Base-by-base conservation (phyloP, 257 asterid genomes). In the Solanum boliviense region DNA sequence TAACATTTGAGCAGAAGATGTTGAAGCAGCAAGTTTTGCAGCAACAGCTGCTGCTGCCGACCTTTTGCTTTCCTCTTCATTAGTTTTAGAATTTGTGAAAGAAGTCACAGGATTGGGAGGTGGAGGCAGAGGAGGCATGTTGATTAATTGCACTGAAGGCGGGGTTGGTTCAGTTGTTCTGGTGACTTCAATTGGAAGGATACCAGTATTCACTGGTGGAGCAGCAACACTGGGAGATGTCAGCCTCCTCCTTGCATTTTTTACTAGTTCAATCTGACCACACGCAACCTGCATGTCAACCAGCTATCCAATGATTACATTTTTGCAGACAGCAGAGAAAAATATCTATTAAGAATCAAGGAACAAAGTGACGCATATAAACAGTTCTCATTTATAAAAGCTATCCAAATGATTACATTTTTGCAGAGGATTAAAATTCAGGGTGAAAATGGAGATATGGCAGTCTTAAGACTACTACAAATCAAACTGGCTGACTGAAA, bases 1-100 rank as follows among this genome's bases (percentile, higher is more conserved):
- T 39, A 97, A 93, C 99, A 97, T 94, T 90, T 97, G 98, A 1
- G 99, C 99, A 3, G 99, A 96, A 84, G 99, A 95, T 35, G 98
- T 89, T 20, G 98, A 95, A 23, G 98, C 96, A 36, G 98, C 89
- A 7, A 97, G 94, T 92, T 97, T 95, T 87, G 99, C 99, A 79
- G 98, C 99, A 13, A 97, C 95, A 13, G 98, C 98, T 25, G 99
- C 98, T 5, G 98, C 99, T 1, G 96, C 88, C 13, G 99, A 95
- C 91, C 91, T 96, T 91, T 91, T 97, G 92, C 90, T 93, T 76
- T 95, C 98, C 92, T 94, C 99, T 70, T 92, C 94, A 29, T 85
- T 91, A 74, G 86, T 68, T 75, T 85, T 92, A 79, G 96, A 84
- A 89, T 91, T 88, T 8, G 85, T 70, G 75, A 93, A 91, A 44